Evolutionary conservation across 2,329 filamentous ascomycete genomes (phyloP).

Genomic region (Diaporthe vexans): DNA sequence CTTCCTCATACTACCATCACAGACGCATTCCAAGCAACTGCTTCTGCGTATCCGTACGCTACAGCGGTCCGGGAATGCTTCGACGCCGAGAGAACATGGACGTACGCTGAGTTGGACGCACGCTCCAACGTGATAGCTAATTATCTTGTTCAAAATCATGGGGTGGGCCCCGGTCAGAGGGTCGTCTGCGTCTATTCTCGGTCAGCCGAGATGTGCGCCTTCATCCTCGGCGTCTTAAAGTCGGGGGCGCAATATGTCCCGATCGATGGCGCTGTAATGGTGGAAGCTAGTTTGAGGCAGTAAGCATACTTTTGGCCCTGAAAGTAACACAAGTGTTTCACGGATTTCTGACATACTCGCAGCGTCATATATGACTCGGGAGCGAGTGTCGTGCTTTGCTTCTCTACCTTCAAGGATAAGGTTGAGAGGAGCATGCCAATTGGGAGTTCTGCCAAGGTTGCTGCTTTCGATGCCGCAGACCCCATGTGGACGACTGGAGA

Average conservation of each 20-base stretch:
- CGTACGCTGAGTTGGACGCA: constrained; percentile 60
- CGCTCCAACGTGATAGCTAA: constrained; percentile 59
- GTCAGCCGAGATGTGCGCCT: constrained; percentile 67
- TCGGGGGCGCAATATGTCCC: constrained; percentile 72
- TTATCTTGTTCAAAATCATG: constrained; percentile 48
- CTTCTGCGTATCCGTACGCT: constrained; percentile 52
- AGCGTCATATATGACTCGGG: constrained; percentile 35
- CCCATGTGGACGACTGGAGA: constrained; percentile 37
- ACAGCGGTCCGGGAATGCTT: constrained; percentile 56
- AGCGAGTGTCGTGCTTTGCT: constrained; percentile 27
- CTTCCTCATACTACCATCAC: constrained; percentile 53
- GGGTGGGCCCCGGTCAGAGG: constrained; percentile 21
- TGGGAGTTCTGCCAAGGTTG: constrained; percentile 10
- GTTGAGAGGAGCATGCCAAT: constrained; percentile 34
- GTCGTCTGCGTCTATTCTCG: constrained; percentile 30
- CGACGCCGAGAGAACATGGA: constrained; percentile 51
- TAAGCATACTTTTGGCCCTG: constrained; percentile 61
- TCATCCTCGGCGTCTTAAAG: constrained; percentile 68
- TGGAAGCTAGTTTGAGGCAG: constrained; percentile 63
- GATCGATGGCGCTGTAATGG: constrained; percentile 68
- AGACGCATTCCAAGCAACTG: constrained; percentile 50
- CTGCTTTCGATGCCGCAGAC: constrained; percentile 34
- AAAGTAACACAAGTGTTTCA: constrained; percentile 43
- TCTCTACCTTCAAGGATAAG: constrained; percentile 26
- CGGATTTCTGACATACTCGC: constrained; percentile 3